Evolutionary conservation across 2,329 filamentous ascomycete species (phyloP).

Genomic region (Mycosphaerella arachidis): DNA sequence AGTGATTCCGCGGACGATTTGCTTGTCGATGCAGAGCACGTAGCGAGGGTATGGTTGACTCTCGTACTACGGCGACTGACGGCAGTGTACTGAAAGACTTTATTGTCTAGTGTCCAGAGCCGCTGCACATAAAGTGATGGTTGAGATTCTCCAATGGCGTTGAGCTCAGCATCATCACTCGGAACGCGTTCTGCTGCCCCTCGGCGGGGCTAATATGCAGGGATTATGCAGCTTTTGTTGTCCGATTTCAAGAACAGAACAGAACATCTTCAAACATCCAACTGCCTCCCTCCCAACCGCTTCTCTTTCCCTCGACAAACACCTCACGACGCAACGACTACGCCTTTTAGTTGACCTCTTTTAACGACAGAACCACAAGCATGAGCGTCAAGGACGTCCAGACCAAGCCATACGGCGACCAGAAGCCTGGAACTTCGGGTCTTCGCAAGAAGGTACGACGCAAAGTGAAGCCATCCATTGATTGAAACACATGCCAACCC

Average conservation of each 20-base stretch:
- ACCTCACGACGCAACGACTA: conserved; percentile 11
- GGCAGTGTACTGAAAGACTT: not conserved
- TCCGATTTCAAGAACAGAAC: too few species aligned
- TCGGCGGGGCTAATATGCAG: not conserved
- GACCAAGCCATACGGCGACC: conserved; percentile 77
- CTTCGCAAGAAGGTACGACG: conserved; percentile 78
- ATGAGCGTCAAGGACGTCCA: conserved; percentile 79
- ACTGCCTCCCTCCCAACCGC: not conserved
- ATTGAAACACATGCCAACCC: not conserved
- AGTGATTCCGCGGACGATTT: not conserved
- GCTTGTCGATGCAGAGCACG: not conserved
- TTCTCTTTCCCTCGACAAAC: not conserved
- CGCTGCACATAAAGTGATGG: too few species aligned
- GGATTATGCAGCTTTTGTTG: not conserved
- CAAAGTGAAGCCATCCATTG: not conserved
- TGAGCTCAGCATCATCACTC: not conserved
- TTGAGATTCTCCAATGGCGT: not conserved
- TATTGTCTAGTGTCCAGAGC: not conserved
- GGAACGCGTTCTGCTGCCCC: too few species aligned
- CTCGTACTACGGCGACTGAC: not conserved
- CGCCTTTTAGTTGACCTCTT: conserved; percentile 6
- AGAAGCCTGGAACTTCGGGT: conserved; percentile 98
- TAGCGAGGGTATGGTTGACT: not conserved
- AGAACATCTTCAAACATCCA: not conserved
- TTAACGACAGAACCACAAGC: conserved; percentile 17